These are phyloP conservation scores for Pilatotrama ljubarskyi DNA, from an alignment of 768 basidiomycete species.

Conservation along the genomic window DNA sequence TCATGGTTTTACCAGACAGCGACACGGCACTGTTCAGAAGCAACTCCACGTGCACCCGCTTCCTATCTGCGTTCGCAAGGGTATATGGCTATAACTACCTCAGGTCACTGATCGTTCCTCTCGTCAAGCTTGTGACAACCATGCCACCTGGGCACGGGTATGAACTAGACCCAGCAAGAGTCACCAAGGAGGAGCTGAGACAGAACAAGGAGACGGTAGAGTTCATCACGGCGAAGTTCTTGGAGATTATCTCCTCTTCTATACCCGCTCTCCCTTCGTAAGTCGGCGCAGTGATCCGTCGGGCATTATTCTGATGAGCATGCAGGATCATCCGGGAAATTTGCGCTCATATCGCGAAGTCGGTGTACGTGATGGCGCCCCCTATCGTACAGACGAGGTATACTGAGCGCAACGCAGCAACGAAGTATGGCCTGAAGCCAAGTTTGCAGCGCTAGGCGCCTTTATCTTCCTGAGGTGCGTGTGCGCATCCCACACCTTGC, in stretches of 20 bases:
- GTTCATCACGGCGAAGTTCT: conserved; percentile 70
- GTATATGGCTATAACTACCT: conserved; percentile 93
- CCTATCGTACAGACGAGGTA: not conserved
- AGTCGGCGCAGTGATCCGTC: conserved; percentile 32
- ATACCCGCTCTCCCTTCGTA: conserved; percentile 72
- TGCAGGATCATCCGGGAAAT: conserved; percentile 84
- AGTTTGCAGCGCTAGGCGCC: conserved; percentile 81
- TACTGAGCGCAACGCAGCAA: conserved; percentile 37
- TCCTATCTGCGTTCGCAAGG: conserved; percentile 82
- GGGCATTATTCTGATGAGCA: conserved; percentile 7
- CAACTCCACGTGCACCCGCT: conserved; percentile 85
- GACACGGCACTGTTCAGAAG: conserved; percentile 84
- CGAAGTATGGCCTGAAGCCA: conserved; percentile 74
- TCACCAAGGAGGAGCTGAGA: conserved; percentile 55
- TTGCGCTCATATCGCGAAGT: conserved; percentile 74
- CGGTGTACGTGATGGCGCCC: conserved; percentile 57
- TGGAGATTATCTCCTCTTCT: conserved; percentile 73
- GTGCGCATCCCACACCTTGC: not conserved
- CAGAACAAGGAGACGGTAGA: conserved; percentile 74
- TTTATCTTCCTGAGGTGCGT: conserved; percentile 86
- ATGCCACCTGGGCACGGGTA: conserved; percentile 75
- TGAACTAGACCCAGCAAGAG: conserved; percentile 72
- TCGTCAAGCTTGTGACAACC: conserved; percentile 71
- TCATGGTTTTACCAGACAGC: conserved; percentile 48
- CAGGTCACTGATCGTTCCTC: conserved; percentile 72